Evolutionary conservation across 139 green algal species (phyloP).

Genomic region (Medakamo hakoo): DNA sequence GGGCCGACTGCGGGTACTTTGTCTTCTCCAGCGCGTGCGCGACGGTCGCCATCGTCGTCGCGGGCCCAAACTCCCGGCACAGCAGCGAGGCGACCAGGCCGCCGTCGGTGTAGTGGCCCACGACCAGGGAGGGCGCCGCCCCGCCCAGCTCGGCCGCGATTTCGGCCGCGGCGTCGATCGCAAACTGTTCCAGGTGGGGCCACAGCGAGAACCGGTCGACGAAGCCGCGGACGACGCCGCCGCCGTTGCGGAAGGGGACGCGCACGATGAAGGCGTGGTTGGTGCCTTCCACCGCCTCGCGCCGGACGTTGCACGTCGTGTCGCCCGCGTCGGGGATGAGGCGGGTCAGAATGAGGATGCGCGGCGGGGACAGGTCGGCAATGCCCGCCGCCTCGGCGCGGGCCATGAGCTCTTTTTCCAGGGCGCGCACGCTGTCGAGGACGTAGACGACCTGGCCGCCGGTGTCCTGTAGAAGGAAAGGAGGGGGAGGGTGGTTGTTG

Average conservation of each 20-base stretch:
- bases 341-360: slow-evolving; percentile 57
- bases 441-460: slow-evolving; percentile 70
- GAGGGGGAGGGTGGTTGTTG: no score
- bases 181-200: slow-evolving; percentile 71
- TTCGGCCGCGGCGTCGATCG: slow-evolving; percentile 44
- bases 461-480: no score
- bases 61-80: slow-evolving; percentile 23
- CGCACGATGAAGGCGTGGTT: slow-evolving; percentile 48
- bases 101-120: slow-evolving; percentile 73
- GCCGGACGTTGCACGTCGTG: slow-evolving; percentile 60
- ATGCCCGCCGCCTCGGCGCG: slow-evolving; percentile 35
- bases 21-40: slow-evolving; percentile 75
- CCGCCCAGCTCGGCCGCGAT: slow-evolving; percentile 35
- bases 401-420: slow-evolving; percentile 47
- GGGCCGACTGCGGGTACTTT: slow-evolving; percentile 61
- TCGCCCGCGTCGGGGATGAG: slow-evolving; percentile 58
- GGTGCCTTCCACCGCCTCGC: slow-evolving; percentile 54
- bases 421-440: slow-evolving; percentile 51
- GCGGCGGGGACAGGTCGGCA: slow-evolving; percentile 4
- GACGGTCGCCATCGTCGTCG: slow-evolving; percentile 60
- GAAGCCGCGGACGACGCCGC: slow-evolving; percentile 42
- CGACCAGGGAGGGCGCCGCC: slow-evolving; percentile 63
- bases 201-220: slow-evolving; percentile 59
- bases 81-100: slow-evolving; percentile 67
- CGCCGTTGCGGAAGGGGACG: slow-evolving; percentile 45